Conservation (phyloP, 2,329 filamentous ascomycete genomes). For the Diaporthe sp. region DNA sequence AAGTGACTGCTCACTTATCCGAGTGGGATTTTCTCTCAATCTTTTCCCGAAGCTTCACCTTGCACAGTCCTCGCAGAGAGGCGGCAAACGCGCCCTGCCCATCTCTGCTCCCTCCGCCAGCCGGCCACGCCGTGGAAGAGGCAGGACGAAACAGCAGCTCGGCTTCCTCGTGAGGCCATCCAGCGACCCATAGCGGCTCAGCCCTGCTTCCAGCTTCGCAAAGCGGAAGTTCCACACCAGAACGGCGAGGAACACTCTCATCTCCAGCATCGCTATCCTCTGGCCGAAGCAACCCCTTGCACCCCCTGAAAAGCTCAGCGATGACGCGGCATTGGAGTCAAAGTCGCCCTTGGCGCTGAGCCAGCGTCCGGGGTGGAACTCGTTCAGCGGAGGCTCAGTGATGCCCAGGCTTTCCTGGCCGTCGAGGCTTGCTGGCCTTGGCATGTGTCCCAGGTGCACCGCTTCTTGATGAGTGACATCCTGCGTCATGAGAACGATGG, state of each 20-base stretch:
- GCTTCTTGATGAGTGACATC: slow-evolving; percentile 8
- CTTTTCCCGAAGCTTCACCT: background rate
- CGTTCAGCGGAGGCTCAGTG: background rate
- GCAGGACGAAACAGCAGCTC: slow-evolving; percentile 9
- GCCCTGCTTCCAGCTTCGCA: background rate
- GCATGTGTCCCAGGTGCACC: background rate
- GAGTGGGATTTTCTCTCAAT: background rate
- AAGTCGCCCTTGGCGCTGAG: background rate
- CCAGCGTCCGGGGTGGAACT: slow-evolving; percentile 4
- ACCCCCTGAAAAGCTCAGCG: background rate
- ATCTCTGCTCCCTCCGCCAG: background rate
- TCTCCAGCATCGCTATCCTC: slow-evolving; percentile 25
- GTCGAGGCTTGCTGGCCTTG: background rate
- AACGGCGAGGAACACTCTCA: slow-evolving; percentile 5
- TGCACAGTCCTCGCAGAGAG: slow-evolving; percentile 8
- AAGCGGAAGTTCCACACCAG: slow-evolving; percentile 17
- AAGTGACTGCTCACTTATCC: background rate
- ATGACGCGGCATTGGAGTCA: background rate
- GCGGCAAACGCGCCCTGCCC: background rate
- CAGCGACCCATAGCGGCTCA: slow-evolving; percentile 8
- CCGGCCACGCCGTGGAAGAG: background rate
- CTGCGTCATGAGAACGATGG: slow-evolving; percentile 22
- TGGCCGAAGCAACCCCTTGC: background rate
- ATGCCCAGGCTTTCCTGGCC: background rate
- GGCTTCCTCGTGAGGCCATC: slow-evolving; percentile 20